phyloP scores from a whole-genome alignment of 805 yeast genomes.

The Lipomyces chichibuensis region DNA sequence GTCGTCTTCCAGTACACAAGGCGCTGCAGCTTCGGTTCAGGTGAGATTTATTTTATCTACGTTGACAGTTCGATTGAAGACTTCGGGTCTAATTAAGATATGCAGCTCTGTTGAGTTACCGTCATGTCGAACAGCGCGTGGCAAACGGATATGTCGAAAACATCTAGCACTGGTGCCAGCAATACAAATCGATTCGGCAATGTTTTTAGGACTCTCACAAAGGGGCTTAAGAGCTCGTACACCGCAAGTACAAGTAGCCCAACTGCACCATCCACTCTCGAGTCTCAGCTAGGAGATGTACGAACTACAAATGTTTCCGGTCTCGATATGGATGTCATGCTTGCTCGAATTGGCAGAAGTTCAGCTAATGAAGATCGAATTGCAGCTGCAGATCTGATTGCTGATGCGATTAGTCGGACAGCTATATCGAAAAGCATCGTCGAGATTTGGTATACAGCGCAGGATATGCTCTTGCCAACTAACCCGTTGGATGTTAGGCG shows the following conservation, averaged over 20 bases:
- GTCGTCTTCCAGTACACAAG: not conserved
- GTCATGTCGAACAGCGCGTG: not conserved
- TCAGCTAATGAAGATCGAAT: conserved; percentile 42
- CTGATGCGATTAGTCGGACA: conserved; percentile 55
- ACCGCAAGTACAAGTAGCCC: conserved; percentile 25
- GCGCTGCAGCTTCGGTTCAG: not conserved
- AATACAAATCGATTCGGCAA: conserved; percentile 32
- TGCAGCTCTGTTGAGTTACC: not conserved
- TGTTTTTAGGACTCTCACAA: conserved; percentile 41
- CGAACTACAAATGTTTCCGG: conserved; percentile 26
- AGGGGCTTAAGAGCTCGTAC: conserved; percentile 39
- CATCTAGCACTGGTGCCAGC: not conserved
- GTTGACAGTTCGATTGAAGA: not conserved
- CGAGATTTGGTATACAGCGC: conserved; percentile 74
- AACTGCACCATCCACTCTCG: conserved; percentile 38
- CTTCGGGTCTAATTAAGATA: not conserved
- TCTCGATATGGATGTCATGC: conserved; percentile 10
- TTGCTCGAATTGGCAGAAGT: conserved; percentile 16
- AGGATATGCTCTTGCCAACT: conserved; percentile 53
- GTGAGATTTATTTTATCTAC: not conserved
- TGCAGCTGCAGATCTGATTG: conserved; percentile 56
- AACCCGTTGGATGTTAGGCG: conserved; percentile 48
- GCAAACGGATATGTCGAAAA: not conserved
- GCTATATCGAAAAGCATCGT: conserved; percentile 59
- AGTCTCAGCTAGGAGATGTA: conserved; percentile 38